Base-by-base conservation (phyloP, 2,329 filamentous ascomycete species). In the Xylariaceae sp. region DNA sequence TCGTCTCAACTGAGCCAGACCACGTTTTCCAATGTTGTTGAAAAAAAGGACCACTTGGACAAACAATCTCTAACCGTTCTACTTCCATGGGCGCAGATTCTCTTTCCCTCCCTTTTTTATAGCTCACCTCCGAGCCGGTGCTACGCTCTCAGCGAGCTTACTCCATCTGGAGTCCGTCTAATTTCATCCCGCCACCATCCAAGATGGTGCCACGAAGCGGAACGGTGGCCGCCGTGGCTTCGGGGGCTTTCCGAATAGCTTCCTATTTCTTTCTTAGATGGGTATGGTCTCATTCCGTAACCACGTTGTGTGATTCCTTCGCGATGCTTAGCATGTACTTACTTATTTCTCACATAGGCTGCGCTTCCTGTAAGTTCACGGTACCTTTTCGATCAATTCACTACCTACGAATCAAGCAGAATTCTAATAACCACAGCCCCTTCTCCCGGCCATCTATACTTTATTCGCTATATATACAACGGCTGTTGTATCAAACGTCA, bases 401-500 rank as follows among this genome's bases (percentile, higher is more conserved):
- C 19, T 19, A 19, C 19, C 19, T 19, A 19, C 19, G 19, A 19
- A 19, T 19, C 19, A 19, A 19, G 19, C 19, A 19, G 19, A 19
- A 19, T 41, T 30, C 63, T 67, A 27, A 65, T 52, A 12, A 43
- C 26, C 19, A 12, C 39, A 70, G 65, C 63, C 64, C 4, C 42
- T 60, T 40, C 45, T 67, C 4, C 60, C 70, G 8, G 62, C 79
- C 8, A 73, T 84, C 3, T 83, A 83, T 54, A 77, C 85, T 0
- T 72, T 87, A 2, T 84, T 87, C 57, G 83, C 80, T 29, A 70
- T 89, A 54, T 89, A 89, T 62, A 67, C 85, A 0, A 78, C 85
- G 0, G 76, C 84, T 0, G 88, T 87, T 69, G 68, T 87, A 49
- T 72, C 75, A 9, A 81, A 78, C 61, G 84, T 81, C 65, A 70